These are phyloP conservation scores for Inga leiocalycina DNA, from an alignment of 306 rosid species.

Conservation along the genomic window DNA sequence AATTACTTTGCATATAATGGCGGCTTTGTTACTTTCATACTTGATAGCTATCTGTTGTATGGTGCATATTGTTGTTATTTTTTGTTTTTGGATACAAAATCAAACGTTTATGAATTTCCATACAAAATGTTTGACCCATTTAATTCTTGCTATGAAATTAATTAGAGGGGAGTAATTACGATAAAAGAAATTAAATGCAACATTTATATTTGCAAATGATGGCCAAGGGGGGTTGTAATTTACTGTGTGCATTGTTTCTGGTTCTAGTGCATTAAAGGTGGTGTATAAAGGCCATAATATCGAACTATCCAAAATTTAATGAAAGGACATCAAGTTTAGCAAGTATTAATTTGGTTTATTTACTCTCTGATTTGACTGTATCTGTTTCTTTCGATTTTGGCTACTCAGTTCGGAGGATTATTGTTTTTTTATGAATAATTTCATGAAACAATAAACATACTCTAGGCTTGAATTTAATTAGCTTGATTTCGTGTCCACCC, in stretches of 20 bases:
- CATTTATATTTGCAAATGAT: constrained; percentile 6
- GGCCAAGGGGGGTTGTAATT: background rate
- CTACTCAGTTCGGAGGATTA: background rate
- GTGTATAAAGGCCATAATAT: background rate
- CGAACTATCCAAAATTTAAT: constrained; percentile 10
- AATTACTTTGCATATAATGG: constrained; percentile 18
- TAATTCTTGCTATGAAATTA: background rate
- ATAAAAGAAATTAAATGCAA: constrained; percentile 20
- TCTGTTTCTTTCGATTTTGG: background rate
- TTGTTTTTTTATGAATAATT: background rate
- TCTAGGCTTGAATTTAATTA: background rate
- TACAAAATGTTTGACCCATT: constrained; percentile 25
- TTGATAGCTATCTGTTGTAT: background rate
- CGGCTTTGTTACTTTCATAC: background rate
- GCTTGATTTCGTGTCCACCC: background rate
- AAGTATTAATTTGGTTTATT: constrained; percentile 9
- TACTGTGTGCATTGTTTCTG: background rate
- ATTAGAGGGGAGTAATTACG: background rate
- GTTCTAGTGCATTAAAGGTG: background rate
- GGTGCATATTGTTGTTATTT: background rate
- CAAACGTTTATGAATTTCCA: constrained; percentile 1
- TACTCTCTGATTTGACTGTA: constrained; percentile 12
- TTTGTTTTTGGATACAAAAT: background rate
- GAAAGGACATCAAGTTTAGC: background rate
- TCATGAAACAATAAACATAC: background rate